phyloP scores from a whole-genome alignment of 169 alveolate genomes.

The Theileria equi region DNA sequence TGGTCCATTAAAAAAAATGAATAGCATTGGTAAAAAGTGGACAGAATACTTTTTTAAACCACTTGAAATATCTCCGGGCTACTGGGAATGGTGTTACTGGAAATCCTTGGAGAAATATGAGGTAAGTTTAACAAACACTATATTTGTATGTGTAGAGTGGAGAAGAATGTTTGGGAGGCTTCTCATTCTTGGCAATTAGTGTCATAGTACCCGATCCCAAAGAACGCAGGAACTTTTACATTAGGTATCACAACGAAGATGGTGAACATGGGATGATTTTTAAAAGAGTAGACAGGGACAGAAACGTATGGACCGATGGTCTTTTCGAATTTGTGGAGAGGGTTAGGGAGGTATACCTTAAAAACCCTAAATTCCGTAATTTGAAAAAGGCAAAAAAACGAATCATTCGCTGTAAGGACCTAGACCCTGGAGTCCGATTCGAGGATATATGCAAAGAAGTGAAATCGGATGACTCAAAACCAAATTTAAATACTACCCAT shows the following conservation, averaged over 20 bases:
- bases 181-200: constrained; percentile 73
- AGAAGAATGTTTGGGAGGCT: constrained; percentile 61
- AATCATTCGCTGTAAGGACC: constrained; percentile 17
- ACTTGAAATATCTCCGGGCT: constrained; percentile 56
- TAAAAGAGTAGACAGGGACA: constrained; percentile 70
- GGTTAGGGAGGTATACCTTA: constrained; percentile 50
- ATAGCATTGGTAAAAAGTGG: constrained; percentile 40
- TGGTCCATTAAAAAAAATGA: constrained; percentile 59
- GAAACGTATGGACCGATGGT: constrained; percentile 82
- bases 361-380: constrained; percentile 8
- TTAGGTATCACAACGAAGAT: constrained; percentile 73
- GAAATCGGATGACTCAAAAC: neutral
- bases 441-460: neutral
- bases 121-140: constrained; percentile 6
- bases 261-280: constrained; percentile 71
- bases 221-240: constrained; percentile 62
- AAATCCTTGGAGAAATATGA: constrained; percentile 58
- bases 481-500: too few species aligned
- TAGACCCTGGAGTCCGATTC: neutral
- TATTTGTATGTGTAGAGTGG: constrained; percentile 44
- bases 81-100: constrained; percentile 80
- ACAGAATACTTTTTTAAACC: constrained; percentile 52
- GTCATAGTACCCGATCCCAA: constrained; percentile 73
- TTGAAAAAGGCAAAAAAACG: constrained; percentile 20
- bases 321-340: constrained; percentile 72